Base-by-base conservation (phyloP, 2,329 filamentous ascomycete species). In the Paecilomyces sp. region DNA sequence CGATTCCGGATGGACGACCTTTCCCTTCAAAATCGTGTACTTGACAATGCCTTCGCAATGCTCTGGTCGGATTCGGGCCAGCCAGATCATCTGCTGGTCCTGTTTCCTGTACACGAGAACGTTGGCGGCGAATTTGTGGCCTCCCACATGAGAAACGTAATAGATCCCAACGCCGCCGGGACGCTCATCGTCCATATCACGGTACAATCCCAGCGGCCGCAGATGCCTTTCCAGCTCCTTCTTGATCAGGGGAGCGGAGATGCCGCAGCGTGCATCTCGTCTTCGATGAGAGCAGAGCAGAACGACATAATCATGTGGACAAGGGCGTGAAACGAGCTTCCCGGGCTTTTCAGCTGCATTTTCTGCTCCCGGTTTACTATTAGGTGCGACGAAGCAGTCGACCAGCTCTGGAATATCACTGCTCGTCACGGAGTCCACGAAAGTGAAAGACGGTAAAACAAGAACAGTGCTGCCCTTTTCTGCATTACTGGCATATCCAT, bases 71-170 rank as follows among this genome's bases (percentile, higher is more conserved):
- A 96, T 85, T 56, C 92, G 80, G n/a, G 90, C 92, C 51, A 96
- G 80, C 92, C 92, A 96, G 65, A 96, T 93, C 72, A 74, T 73
- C 61, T 75, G 73, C 61, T 71, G 68, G 62, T 69, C 68, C 54
- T 73, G 75, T 60, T 70, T 83, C 18, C 92, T 83, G 73, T 97
- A 97, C 0, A 97, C 79, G 78, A 97, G 87, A 64, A 96, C 85
- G 70, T 97, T 97, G 30, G 92, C 92, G 55, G 88, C 88, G 78
- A 93, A 97, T 79, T 96, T 96, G 79, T 97, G 92, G 0, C 92
- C 93, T 34, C 93, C 92, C 3, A 96, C 90, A 71, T 97, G 92
- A 61, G 87, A 92, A 65, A 96, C 92, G 70, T 93, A 96, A 77
- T 94, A 95, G 61, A 96, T 90, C 1, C 90, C 92, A 1, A 92